Evolutionary conservation across 2,329 filamentous ascomycete species (phyloP), one percentile per base, ranked within the genome.

Genomic region (Beauveria asiatica): DNA sequence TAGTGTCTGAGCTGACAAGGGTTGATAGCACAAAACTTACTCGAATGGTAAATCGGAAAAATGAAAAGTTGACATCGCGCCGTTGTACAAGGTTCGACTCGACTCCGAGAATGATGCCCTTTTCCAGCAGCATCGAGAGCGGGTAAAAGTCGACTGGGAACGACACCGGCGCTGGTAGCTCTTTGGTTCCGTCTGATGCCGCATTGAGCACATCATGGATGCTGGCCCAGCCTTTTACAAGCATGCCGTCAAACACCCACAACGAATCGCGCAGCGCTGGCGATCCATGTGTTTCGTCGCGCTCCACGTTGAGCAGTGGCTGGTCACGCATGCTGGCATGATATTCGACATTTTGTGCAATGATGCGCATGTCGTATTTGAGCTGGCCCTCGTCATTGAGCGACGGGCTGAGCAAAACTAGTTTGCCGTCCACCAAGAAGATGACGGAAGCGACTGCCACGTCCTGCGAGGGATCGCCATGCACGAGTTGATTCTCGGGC

Each of bases 351-450:
- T 96, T 95, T 68, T 97, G 91, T 13, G 92, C 92, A 69, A 99
- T 88, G 62, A 97, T 88, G 10, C 92, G 88, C 94, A 99, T 99
- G 70, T 97, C 93, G 70, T 99, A 99, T 76, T 97, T 97, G 56
- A 97, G 80, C 66, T 92, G 88, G 5, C 90, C 89, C 48, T 88
- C 84, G 53, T 90, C 89, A 56, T 89, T 92, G 5, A 90, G 79
- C 0, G 91, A 92, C 1, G 94, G 93, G 65, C 95, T 91, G 53
- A 99, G 80, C 42, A 97, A 77, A 11, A 97, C 94, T 21, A 99
- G 83, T 72, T 99, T 99, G 33, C 93, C 94, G 70, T 99, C 94
- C 2, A 99, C 92, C n/a, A 99, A 80, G 68, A 99, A 96, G 16
- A 99, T 77, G 13, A 99, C 92, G 0, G 92, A 96, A 8, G 94